A percentile compares a stretch with the other conserved stretches of the same genome.
Conservation (phyloP, 805 yeast genomes). For the Myxozyma lipomycoides region DNA sequence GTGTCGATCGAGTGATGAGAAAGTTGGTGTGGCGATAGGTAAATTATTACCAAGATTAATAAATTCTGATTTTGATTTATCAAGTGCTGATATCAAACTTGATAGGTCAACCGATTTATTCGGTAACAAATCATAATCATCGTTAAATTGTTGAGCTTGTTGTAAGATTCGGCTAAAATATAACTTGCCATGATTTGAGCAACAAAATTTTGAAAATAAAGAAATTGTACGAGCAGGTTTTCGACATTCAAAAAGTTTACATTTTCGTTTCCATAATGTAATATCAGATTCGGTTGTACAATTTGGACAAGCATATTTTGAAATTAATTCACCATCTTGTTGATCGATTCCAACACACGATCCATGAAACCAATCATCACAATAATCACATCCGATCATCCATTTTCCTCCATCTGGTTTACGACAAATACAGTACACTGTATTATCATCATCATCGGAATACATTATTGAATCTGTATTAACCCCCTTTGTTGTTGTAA, state of each 20-base stretch:
- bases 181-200: slow-evolving; percentile 60
- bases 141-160: not conserved
- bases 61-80: slow-evolving; percentile 3
- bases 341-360: slow-evolving; percentile 59
- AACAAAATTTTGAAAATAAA: slow-evolving; percentile 64
- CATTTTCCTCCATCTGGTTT: slow-evolving; percentile 71
- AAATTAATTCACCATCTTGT: slow-evolving; percentile 51
- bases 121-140: slow-evolving; percentile 7
- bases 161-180: slow-evolving; percentile 33
- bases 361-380: slow-evolving; percentile 95
- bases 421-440: slow-evolving; percentile 74
- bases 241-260: slow-evolving; percentile 57
- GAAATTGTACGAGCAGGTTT: slow-evolving; percentile 42
- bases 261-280: slow-evolving; percentile 72
- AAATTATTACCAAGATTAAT: slow-evolving; percentile 10
- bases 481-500: too few species aligned
- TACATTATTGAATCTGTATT: too few species aligned
- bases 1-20: too few species aligned
- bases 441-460: too few species aligned
- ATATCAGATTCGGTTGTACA: slow-evolving; percentile 51
- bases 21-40: not conserved
- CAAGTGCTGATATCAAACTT: too few species aligned
- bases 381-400: slow-evolving; percentile 93
- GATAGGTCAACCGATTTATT: slow-evolving; percentile 3
- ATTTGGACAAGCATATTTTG: slow-evolving; percentile 66